Percentiles rank a stretch among this genome's conserved stretches.
phyloP scores from a whole-genome alignment of 1,139 yeast species.

The Chernovozyma sophiae-reginae region DNA sequence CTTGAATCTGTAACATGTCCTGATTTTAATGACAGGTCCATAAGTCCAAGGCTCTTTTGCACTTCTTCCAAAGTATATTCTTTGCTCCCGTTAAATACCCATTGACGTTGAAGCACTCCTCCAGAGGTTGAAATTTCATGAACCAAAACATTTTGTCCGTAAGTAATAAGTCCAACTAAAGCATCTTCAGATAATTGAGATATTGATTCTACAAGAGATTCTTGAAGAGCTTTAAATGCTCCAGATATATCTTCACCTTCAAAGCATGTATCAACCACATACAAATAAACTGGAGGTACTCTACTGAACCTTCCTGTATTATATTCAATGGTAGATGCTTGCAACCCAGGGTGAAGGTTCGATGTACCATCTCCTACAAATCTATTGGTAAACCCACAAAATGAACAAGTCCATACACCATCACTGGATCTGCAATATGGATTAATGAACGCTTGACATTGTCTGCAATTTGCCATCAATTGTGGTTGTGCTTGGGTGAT shows the following conservation, averaged over 20 bases:
- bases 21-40: slow-evolving; percentile 34
- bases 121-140: slow-evolving; percentile 48
- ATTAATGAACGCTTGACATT: slow-evolving; percentile 57
- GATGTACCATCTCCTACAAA: slow-evolving; percentile 19
- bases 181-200: slow-evolving; percentile 59
- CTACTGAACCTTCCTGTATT: slow-evolving; percentile 40
- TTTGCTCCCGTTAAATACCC: slow-evolving; percentile 56
- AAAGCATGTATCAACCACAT: slow-evolving; percentile 65
- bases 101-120: slow-evolving; percentile 13
- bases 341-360: slow-evolving; percentile 11
- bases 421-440: slow-evolving; percentile 45
- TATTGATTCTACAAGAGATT: slow-evolving; percentile 49
- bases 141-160: slow-evolving; percentile 61
- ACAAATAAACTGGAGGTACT: slow-evolving; percentile 53
- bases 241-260: slow-evolving; percentile 41
- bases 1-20: slow-evolving; percentile 4
- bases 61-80: slow-evolving; percentile 50
- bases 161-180: slow-evolving; percentile 54
- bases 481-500: slow-evolving; percentile 31
- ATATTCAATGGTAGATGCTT: slow-evolving; percentile 58
- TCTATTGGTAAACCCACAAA: slow-evolving; percentile 55
- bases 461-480: slow-evolving; percentile 43
- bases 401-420: slow-evolving; percentile 60
- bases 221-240: slow-evolving; percentile 47
- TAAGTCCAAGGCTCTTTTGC: slow-evolving; percentile 50